Base-by-base conservation (phyloP, 208 protist species). In the Leishmania lainsoni region DNA sequence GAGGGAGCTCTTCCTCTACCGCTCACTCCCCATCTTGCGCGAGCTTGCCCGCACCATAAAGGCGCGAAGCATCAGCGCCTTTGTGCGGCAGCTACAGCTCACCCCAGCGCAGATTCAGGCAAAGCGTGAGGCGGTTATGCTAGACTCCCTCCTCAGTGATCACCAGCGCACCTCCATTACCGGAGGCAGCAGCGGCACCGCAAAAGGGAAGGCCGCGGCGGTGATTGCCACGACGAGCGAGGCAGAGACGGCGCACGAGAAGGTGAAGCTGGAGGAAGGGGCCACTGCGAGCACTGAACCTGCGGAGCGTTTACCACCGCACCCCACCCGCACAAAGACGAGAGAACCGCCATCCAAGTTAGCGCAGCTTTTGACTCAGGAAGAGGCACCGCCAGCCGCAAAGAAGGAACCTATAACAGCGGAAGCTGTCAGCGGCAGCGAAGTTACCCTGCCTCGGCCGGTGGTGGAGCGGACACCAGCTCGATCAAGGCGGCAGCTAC, bases 101-200 rank as follows among this genome's bases (percentile, higher is more conserved):
- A 90, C 85, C 0, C 89, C 89, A n/a, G 81, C 81, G 6, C 86
- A 91, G 75, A 86, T 96, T 2, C 91, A 90, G 2, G 79, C 79
- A 35, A 96, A 96, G 76, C 90, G 93, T 2, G 93, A 94, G 78
- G 81, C 88, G 56, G 93, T 96, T 17, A 77, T 94, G 79, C 84
- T 84, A 29, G 45, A 71, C 71, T 84, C 84, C 22, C 79, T 92
- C 56, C 69, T 87, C 8, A 45, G 83, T 26, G 83, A 78, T 45
- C 72, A 76, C 17, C 76, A 81, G 9, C 71, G 48, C 35, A 26
- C 32, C 16, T n/a, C 76, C 2, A 20, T 66, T n/a, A 32, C 63
- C 32, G 35, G 72, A 66, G 45, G 69, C 10, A 45, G 45, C 16
- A 79, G 35, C 56, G 56, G 20, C 56, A 63, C 20, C 56, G 20